Evolutionary conservation across 768 basidiomycete species (phyloP), one percentile per base, ranked within the genome.

Genomic region (Phaffia tasmanica): DNA sequence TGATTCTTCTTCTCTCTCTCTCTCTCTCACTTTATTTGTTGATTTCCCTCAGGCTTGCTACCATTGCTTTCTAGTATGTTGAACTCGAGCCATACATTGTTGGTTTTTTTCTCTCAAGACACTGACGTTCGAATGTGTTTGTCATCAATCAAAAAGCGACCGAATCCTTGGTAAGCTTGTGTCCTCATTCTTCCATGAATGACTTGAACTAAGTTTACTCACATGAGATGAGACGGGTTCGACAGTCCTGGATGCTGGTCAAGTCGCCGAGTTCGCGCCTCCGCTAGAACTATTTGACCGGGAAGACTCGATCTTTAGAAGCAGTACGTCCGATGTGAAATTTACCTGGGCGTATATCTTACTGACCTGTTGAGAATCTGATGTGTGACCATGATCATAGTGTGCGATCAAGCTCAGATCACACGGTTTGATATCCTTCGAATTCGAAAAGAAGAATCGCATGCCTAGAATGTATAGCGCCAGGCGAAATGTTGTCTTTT

Each of bases 351-450:
- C 23, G 49, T 7, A 25, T 0, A 18, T 11, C 4, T 5, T 11
- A 42, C 11, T 5, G 4, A 11, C 35, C 4, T 42, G 4, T 5
- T 42, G 11, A 42, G 29, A 58, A 32, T 25, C 50, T 6, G 30
- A 23, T 46, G 25, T 46, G 25, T 30, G 1, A 11, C 18, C 30
- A 30, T 21, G 18, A n/a, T 50, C 32, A n/a, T 47, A 66, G 65
- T 67, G 65, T 67, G 65, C 65, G 60, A 67, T 27, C 61, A 67
- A 29, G 53, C 65, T 15, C 27, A 30, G 1, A 51, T 67, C 11
- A 48, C 53, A 15, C 50, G 65, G 8, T 55, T 42, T 11, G 66
- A 67, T 35, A 67, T 67, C 47, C 47, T 67, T n/a, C 23, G 59
- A 15, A 67, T 67, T 35, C 66, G 58, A n/a, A 55, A 23, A 7